phyloP scores from a whole-genome alignment of 2,329 filamentous ascomycete species.

The Cladosporium colombiae region DNA sequence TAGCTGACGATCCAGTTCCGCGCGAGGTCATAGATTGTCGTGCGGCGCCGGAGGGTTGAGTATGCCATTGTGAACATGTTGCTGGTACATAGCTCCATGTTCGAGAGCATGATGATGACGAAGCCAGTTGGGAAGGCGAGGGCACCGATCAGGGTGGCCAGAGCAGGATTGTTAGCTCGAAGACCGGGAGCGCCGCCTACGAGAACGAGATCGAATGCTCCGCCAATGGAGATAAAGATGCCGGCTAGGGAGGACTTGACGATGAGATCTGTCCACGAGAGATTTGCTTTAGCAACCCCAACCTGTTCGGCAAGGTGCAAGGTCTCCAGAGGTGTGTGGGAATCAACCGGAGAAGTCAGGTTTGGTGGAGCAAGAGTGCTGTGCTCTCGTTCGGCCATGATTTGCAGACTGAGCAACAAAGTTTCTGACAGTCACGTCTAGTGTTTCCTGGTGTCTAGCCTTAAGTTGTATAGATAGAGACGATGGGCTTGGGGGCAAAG shows the following conservation, averaged over 20 bases:
- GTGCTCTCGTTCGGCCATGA: background rate
- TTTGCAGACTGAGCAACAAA: background rate
- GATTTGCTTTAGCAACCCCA: background rate
- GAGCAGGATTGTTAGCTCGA: background rate
- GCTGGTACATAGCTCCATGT: background rate
- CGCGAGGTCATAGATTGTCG: background rate
- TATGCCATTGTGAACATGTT: constrained; percentile 2
- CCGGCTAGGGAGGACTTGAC: background rate
- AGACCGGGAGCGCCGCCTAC: background rate
- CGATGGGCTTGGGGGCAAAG: background rate
- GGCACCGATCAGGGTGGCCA: background rate
- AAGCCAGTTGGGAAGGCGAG: background rate
- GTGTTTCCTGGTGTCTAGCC: background rate
- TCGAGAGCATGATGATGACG: background rate
- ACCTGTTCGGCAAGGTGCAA: background rate
- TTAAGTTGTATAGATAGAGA: background rate
- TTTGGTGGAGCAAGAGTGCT: background rate
- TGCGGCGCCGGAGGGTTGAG: background rate
- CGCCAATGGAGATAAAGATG: background rate
- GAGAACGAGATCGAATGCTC: background rate
- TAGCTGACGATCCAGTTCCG: constrained; percentile 1
- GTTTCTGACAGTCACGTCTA: background rate
- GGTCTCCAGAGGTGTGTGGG: background rate
- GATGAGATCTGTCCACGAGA: background rate
- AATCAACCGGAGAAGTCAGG: background rate